Conservation (phyloP, 2,329 filamentous ascomycete genomes). For the Ceratocystis cacaofunesta region DNA sequence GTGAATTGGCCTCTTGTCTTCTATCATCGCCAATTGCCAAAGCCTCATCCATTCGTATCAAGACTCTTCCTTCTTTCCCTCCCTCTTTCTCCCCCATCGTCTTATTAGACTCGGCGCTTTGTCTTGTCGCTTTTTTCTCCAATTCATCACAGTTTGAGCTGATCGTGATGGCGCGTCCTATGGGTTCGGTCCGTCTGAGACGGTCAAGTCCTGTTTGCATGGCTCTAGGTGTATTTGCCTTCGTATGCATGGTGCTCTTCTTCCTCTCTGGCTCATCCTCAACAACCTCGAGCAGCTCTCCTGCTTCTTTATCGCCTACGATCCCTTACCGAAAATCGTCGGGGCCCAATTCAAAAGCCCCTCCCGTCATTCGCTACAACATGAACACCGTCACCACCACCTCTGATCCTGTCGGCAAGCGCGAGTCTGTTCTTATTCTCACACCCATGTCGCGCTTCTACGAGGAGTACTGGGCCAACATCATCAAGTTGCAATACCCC, state of each 20-base stretch:
- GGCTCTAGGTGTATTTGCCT: conserved; percentile 53
- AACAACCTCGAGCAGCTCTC: conserved; percentile 30
- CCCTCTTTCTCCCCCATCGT: background rate
- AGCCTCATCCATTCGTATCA: background rate
- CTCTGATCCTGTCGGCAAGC: conserved; percentile 56
- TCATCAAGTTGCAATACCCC: conserved; percentile 69
- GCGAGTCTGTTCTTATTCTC: conserved; percentile 77
- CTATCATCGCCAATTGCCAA: background rate
- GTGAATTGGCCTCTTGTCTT: conserved; percentile 6
- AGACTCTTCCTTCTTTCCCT: background rate
- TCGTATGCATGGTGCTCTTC: conserved; percentile 56
- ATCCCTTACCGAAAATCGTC: conserved; percentile 49
- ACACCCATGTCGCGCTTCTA: conserved; percentile 92
- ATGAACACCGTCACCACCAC: conserved; percentile 90
- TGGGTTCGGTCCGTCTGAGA: conserved; percentile 57
- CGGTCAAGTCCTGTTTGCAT: conserved; percentile 64
- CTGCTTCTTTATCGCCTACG: conserved; percentile 16
- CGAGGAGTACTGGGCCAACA: conserved; percentile 87
- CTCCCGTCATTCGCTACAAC: conserved; percentile 82
- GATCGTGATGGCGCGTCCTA: conserved; percentile 38
- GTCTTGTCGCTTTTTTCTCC: background rate
- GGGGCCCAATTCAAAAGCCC: conserved; percentile 35
- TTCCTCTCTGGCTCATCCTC: conserved; percentile 34
- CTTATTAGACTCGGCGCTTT: background rate
- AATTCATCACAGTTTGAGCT: background rate